Conservation (phyloP, 306 rosid genomes). For the Malus fusca region DNA sequence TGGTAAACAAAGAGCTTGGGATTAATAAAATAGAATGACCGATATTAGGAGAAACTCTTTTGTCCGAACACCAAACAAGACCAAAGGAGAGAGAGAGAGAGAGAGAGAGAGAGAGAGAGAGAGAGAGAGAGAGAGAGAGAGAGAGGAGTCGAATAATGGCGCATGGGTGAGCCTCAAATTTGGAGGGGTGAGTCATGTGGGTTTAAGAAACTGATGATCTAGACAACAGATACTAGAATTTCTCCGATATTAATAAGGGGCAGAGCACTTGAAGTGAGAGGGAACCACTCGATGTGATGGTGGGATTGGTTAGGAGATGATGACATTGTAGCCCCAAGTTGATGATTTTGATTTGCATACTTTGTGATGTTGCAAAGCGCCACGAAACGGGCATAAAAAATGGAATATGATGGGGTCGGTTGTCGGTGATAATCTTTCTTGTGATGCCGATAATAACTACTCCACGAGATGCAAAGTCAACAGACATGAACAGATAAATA, state of each 20-base stretch:
- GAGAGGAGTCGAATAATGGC: too few species aligned
- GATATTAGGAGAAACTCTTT: too few species aligned
- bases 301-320: slow-evolving; percentile 4
- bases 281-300: not conserved
- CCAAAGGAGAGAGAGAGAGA: too few species aligned
- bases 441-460: not conserved
- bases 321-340: not conserved
- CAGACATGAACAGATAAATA: not conserved
- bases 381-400: not conserved
- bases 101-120: too few species aligned
- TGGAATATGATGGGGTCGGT: not conserved
- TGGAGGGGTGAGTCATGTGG: too few species aligned
- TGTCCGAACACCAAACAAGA: too few species aligned
- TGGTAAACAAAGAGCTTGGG: too few species aligned
- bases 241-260: not conserved
- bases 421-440: not conserved
- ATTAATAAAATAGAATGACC: too few species aligned
- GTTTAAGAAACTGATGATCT: too few species aligned
- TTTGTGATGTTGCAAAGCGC: not conserved
- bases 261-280: not conserved
- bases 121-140: too few species aligned
- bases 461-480: not conserved
- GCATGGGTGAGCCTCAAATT: too few species aligned
- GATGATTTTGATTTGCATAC: not conserved
- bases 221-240: too few species aligned